Percentiles rank a stretch among this genome's conserved stretches.
Evolutionary conservation across 1,139 yeast species (phyloP).

Genomic region (Suhomyces bribrorum): DNA sequence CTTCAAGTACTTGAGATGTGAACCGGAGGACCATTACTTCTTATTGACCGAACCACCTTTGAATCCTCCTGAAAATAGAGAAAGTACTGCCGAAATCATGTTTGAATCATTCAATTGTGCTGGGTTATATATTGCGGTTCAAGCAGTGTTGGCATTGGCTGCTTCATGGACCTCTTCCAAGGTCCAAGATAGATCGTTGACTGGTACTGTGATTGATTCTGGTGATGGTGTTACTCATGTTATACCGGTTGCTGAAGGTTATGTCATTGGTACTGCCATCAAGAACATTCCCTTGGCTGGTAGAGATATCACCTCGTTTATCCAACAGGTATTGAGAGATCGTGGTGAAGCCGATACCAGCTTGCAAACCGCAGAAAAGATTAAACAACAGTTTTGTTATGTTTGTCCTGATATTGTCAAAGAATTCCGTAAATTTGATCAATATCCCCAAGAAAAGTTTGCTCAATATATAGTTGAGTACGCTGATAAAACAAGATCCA

Average conservation of each 20-base stretch:
- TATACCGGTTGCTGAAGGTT: conserved; percentile 98
- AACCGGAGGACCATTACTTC: conserved; percentile 97
- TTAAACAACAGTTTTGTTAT: conserved; percentile 94
- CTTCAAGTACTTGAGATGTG: conserved; percentile 93
- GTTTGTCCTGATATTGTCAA: conserved; percentile 97
- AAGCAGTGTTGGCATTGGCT: conserved; percentile 96
- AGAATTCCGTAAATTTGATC: conserved; percentile 92
- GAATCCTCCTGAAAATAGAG: conserved; percentile 98
- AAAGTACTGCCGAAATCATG: conserved; percentile 97
- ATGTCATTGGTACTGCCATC: conserved; percentile 95
- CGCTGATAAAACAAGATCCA: conserved; percentile 64
- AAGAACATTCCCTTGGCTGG: conserved; percentile 98
- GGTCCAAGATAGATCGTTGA: conserved; percentile 89
- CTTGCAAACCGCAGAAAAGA: conserved; percentile 91
- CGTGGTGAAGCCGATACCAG: conserved; percentile 96
- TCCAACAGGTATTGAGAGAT: conserved; percentile 90
- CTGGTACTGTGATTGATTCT: conserved; percentile 97
- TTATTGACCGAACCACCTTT: conserved; percentile 96
- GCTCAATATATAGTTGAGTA: conserved; percentile 90
- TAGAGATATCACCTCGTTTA: conserved; percentile 91
- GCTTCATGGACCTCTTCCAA: conserved; percentile 99
- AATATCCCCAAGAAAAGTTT: conserved; percentile 84
- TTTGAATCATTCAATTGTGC: conserved; percentile 98
- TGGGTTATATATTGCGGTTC: conserved; percentile 96
- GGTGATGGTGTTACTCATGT: conserved; percentile 99